Conservation (phyloP, 2,329 filamentous ascomycete species). For the Colletotrichum plurivorum region DNA sequence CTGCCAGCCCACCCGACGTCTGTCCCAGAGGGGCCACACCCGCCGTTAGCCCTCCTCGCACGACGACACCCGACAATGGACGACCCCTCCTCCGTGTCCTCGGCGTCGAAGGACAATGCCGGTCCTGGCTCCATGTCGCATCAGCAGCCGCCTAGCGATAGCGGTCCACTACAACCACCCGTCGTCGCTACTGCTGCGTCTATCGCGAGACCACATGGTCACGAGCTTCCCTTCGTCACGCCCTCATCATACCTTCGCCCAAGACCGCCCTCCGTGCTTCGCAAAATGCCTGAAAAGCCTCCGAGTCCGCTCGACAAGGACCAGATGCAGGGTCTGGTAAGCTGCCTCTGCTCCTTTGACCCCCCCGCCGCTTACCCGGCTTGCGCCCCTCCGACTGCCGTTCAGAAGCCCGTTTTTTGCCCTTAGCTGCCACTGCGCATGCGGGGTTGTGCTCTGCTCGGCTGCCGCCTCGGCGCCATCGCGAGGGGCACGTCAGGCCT, state of each 20-base stretch:
- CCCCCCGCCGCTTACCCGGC: slow-evolving; percentile 17
- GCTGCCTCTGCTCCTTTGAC: slow-evolving; percentile 46
- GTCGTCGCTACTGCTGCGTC: slow-evolving; percentile 42
- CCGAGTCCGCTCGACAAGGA: slow-evolving; percentile 79
- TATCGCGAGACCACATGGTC: slow-evolving; percentile 47
- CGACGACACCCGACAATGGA: slow-evolving; percentile 38
- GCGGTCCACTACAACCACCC: slow-evolving; percentile 40
- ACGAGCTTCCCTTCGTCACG: slow-evolving; percentile 71
- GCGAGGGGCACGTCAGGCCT: slow-evolving; percentile 20
- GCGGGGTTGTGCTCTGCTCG: slow-evolving; percentile 35
- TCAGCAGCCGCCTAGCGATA: slow-evolving; percentile 39
- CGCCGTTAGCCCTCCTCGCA: slow-evolving; percentile 40
- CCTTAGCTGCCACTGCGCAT: slow-evolving; percentile 23
- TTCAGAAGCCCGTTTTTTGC: slow-evolving; percentile 12
- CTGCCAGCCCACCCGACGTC: slow-evolving; percentile 12
- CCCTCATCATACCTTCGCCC: slow-evolving; percentile 71
- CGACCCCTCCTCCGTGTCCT: slow-evolving; percentile 37
- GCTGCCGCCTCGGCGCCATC: slow-evolving; percentile 20
- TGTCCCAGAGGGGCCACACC: slow-evolving; percentile 36
- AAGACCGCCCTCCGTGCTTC: slow-evolving; percentile 43
- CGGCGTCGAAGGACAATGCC: slow-evolving; percentile 39
- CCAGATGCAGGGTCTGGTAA: slow-evolving; percentile 83
- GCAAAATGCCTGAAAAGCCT: slow-evolving; percentile 48
- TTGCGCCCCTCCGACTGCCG: slow-evolving; percentile 17
- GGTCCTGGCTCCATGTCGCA: slow-evolving; percentile 39